Conservation (phyloP, 371 early-diverging fungal species). For the Circinella minor region DNA sequence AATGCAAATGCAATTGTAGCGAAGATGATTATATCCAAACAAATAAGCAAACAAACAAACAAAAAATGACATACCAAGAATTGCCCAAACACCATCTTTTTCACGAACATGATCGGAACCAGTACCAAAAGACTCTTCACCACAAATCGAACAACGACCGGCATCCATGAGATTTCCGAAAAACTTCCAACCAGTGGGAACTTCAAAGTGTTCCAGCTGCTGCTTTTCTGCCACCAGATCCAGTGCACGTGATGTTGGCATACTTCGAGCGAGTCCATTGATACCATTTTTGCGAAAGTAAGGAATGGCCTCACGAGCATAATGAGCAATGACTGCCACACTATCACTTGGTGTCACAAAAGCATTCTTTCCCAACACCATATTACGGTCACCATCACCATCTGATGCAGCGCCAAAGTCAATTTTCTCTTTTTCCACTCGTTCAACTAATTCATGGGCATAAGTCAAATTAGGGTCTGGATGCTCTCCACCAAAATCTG, state of each 20-base stretch:
- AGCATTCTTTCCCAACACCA: constrained; percentile 92
- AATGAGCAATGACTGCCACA: constrained; percentile 94
- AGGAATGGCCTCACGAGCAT: constrained; percentile 84
- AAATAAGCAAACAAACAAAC: not conserved
- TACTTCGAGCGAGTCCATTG: constrained; percentile 91
- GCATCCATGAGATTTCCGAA: constrained; percentile 99
- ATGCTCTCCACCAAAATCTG: constrained; percentile 95
- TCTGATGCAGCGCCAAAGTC: constrained; percentile 96
- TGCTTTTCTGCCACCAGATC: constrained; percentile 89
- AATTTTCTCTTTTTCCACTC: constrained; percentile 79
- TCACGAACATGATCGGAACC: constrained; percentile 98
- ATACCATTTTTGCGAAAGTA: constrained; percentile 91
- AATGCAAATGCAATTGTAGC: too few species aligned
- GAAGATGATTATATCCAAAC: not conserved
- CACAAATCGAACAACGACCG: constrained; percentile 91
- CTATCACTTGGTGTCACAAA: constrained; percentile 98
- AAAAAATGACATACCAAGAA: constrained; percentile 61
- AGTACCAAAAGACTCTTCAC: constrained; percentile 98
- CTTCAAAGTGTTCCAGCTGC: constrained; percentile 80
- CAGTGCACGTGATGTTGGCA: constrained; percentile 96
- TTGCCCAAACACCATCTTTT: constrained; percentile 98
- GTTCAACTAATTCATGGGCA: constrained; percentile 92
- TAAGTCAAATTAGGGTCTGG: constrained; percentile 99
- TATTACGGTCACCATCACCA: constrained; percentile 95
- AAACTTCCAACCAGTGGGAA: constrained; percentile 96